Evolutionary conservation across 1,284 basidiomycete genomes (phyloP).

Genomic region (Lignosus rhinocerotis): DNA sequence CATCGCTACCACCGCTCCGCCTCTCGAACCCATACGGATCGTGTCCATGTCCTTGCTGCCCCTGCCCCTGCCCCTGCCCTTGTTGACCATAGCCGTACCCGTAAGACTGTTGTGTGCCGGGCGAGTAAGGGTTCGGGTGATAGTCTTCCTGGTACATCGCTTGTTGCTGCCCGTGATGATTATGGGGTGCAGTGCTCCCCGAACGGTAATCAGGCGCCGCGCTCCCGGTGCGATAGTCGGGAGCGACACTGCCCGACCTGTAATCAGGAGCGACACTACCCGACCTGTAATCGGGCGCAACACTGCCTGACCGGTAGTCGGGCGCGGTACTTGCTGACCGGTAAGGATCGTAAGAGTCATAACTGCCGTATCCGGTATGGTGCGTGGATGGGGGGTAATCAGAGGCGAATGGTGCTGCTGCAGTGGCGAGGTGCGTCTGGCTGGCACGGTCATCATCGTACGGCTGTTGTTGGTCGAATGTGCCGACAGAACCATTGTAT

Average conservation of each 20-base stretch:
- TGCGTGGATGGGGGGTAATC: slow-evolving; percentile 15
- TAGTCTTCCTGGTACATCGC: slow-evolving; percentile 17
- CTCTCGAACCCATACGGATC: slow-evolving; percentile 17
- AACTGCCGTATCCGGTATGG: slow-evolving; percentile 17
- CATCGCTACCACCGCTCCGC: slow-evolving; percentile 18
- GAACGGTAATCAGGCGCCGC: slow-evolving; percentile 16
- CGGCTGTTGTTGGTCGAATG: slow-evolving; percentile 49
- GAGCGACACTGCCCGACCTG: slow-evolving; percentile 9
- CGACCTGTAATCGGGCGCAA: slow-evolving; percentile 14
- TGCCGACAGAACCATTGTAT: slow-evolving; percentile 57
- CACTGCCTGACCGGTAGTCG: slow-evolving; percentile 15
- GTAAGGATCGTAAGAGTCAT: slow-evolving; percentile 22
- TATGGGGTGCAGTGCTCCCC: slow-evolving; percentile 23
- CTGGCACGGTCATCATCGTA: slow-evolving; percentile 70
- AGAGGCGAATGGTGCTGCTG: slow-evolving; percentile 53
- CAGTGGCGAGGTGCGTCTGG: slow-evolving; percentile 52
- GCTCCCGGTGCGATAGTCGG: slow-evolving; percentile 15
- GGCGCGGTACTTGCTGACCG: slow-evolving; percentile 15
- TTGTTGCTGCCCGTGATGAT: slow-evolving; percentile 16
- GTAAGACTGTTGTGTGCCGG: slow-evolving; percentile 16
- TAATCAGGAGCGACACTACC: slow-evolving; percentile 9
- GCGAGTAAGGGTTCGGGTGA: slow-evolving; percentile 18
- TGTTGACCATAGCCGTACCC: slow-evolving; percentile 12
- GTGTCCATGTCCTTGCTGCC: slow-evolving; percentile 6
- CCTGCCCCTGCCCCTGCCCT: slow-evolving; percentile 9